phyloP scores from a whole-genome alignment of 495 filamentous ascomycete species.

The Neurospora terricola region DNA sequence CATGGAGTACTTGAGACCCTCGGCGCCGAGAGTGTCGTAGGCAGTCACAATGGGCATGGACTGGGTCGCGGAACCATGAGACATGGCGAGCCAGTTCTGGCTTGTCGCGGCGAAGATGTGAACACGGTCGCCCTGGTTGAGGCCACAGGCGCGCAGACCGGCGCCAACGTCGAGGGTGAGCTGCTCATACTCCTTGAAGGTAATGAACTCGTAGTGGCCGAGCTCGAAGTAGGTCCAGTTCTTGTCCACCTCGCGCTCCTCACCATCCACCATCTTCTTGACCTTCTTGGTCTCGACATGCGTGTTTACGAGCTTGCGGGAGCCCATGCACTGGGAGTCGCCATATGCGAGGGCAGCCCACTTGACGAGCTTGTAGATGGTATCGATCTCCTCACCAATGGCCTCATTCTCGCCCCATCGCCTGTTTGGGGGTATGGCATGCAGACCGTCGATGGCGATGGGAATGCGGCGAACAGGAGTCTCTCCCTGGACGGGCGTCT shows the following conservation, averaged over 20 bases:
- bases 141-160: slow-evolving; percentile 70
- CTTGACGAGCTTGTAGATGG: slow-evolving; percentile 77
- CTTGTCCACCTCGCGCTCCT: slow-evolving; percentile 86
- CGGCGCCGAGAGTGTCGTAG: slow-evolving; percentile 88
- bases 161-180: slow-evolving; percentile 61
- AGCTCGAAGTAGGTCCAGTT: slow-evolving; percentile 94
- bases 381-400: slow-evolving; percentile 63
- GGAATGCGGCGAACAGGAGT: slow-evolving; percentile 82
- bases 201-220: slow-evolving; percentile 75
- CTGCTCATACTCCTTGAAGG: slow-evolving; percentile 81
- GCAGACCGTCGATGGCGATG: slow-evolving; percentile 57
- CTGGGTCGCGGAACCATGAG: slow-evolving; percentile 44
- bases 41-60: slow-evolving; percentile 56
- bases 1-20: slow-evolving; percentile 85
- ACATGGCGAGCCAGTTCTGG: slow-evolving; percentile 66
- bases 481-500: slow-evolving; percentile 67
- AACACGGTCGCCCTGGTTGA: slow-evolving; percentile 61
- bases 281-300: slow-evolving; percentile 93
- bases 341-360: slow-evolving; percentile 72
- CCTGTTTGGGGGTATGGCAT: slow-evolving; percentile 27
- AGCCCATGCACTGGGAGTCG: slow-evolving; percentile 78
- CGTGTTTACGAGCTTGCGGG: slow-evolving; percentile 67
- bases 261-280: slow-evolving; percentile 90
- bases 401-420: background rate
- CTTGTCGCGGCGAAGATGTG: slow-evolving; percentile 90